These are phyloP conservation scores for Parsonsia alboflavescens DNA, from an alignment of 257 asterid species.

Conservation along the genomic window DNA sequence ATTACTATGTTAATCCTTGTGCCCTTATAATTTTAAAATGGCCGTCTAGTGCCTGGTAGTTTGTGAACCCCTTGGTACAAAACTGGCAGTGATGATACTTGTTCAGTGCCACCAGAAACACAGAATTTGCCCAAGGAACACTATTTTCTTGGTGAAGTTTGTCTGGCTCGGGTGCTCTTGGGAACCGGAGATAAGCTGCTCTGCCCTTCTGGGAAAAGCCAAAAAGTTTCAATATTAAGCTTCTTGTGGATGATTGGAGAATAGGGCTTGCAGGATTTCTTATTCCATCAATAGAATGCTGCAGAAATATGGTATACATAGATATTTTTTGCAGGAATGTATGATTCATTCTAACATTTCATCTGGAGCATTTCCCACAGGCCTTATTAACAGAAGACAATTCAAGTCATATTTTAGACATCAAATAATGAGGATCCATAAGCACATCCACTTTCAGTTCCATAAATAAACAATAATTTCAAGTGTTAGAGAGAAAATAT, in stretches of 20 bases:
- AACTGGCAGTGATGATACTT: not conserved
- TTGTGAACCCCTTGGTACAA: not conserved
- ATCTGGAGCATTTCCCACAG: constrained; percentile 56
- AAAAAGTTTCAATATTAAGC: constrained; percentile 16
- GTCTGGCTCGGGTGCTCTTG: not conserved
- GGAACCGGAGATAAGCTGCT: constrained; percentile 1
- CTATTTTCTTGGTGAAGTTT: not conserved
- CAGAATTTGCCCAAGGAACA: not conserved
- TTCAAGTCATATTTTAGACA: constrained; percentile 68
- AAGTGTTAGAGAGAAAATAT: not conserved
- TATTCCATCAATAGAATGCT: not conserved
- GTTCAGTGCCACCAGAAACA: not conserved
- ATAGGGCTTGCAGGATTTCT: not conserved
- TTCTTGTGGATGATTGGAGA: constrained; percentile 9
- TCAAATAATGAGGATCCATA: too few relatives aligned
- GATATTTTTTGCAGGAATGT: not conserved
- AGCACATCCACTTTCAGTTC: too few relatives aligned
- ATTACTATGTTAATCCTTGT: too few relatives aligned
- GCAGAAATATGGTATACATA: not conserved
- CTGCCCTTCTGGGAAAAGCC: constrained; percentile 15
- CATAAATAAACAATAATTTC: too few relatives aligned
- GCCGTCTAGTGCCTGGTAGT: not conserved
- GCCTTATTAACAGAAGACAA: constrained; percentile 72
- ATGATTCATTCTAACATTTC: constrained; percentile 4
- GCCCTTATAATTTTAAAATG: too few relatives aligned